phyloP scores from a whole-genome alignment of 176 grass and related monocot genomes.

The Carex myosuroides region DNA sequence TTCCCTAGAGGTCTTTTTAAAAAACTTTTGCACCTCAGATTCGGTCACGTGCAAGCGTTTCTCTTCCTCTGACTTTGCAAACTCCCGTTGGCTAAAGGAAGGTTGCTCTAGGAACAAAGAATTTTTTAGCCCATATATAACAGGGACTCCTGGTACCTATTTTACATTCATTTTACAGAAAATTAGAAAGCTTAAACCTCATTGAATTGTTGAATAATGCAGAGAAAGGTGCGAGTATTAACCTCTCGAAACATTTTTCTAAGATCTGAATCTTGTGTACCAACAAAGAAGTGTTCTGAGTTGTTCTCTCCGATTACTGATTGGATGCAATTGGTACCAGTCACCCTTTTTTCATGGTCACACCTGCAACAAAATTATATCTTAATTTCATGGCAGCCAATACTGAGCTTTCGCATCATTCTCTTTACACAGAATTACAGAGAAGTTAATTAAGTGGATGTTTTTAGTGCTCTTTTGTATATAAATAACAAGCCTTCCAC shows the following conservation, averaged over 20 bases:
- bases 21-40: slow-evolving; percentile 43
- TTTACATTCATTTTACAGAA: slow-evolving; percentile 10
- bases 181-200: not conserved
- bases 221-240: not conserved
- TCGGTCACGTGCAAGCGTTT: slow-evolving; percentile 59
- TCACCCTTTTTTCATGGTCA: slow-evolving; percentile 73
- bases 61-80: slow-evolving; percentile 48
- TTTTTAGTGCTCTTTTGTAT: not conserved
- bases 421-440: not conserved
- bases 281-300: slow-evolving; percentile 66
- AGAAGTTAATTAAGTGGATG: not conserved
- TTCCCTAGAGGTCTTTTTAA: slow-evolving; percentile 37
- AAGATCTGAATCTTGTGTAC: slow-evolving; percentile 60
- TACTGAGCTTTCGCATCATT: not conserved
- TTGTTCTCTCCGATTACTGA: slow-evolving; percentile 61
- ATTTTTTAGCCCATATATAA: slow-evolving; percentile 71
- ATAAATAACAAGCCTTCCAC: not conserved
- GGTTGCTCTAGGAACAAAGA: slow-evolving; percentile 66
- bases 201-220: not conserved
- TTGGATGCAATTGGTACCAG: slow-evolving; percentile 41
- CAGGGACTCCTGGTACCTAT: slow-evolving; percentile 67
- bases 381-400: not conserved
- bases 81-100: slow-evolving; percentile 56
- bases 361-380: slow-evolving; percentile 35
- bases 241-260: slow-evolving; percentile 55